Evolutionary conservation across 805 yeast genomes (phyloP), one percentile per base, ranked within the genome.

Genomic region (Wickerhamomyces sydowiorum): DNA sequence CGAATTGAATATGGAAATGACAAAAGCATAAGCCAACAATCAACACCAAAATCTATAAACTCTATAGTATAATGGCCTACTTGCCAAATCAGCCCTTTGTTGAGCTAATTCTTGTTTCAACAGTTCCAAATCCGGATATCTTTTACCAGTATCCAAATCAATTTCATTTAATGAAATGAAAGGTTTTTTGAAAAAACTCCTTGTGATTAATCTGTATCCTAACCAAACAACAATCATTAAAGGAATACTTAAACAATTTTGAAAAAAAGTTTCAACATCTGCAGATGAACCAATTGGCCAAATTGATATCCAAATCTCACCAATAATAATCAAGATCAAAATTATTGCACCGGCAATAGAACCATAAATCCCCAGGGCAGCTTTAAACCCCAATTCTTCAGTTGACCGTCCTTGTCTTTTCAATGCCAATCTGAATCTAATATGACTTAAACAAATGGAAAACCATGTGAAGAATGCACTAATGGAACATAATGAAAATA

Each of bases 261-360:
- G 61, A 57, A 73, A 67, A 56, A 72, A 70, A 14, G 47, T 48
- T 19, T 41, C 44, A 13, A 62, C 66, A 29, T 55, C 50, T 14
- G 68, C 58, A 9, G 44, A 32, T 14, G 47, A 47, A 1, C 52
- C 73, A 36, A 78, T 56, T 44, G 96, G 96, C 72, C 70, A 86
- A 37, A 85, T 65, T 4, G 93, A 89, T 47, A 82, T 71, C 87
- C 90, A 87, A 67, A 87, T 82, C 64, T 85, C 90, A 25, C 89
- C 86, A 45, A 77, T 67, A 45, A 88, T 69, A 47, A 86, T 78
- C 41, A 82, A 59, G 27, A 70, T 29, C 57, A 80, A 76, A 48
- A 88, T 64, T 14, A 66, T 40, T 12, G 74, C 57, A 41, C 95
- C 95, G 54, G 73, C 71, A 47, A 59, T 59, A 0, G 95, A 81